A percentile compares a stretch with the other conserved stretches of the same genome.
phyloP scores from a whole-genome alignment of 1,284 basidiomycete species.

The Cryptococcus sp. region DNA sequence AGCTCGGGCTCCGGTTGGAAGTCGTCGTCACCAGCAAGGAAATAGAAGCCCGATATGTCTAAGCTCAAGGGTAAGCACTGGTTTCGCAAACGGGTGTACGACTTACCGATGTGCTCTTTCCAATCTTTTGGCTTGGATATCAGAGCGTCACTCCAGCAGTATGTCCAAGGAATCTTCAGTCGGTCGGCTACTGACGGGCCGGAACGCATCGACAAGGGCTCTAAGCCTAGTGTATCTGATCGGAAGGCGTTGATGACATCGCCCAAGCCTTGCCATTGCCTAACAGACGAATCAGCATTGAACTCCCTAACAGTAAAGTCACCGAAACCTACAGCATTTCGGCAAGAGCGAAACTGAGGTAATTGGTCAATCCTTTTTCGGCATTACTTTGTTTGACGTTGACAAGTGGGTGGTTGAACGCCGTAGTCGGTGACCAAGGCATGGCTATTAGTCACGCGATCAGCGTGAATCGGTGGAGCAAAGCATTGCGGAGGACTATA shows the following conservation, averaged over 20 bases:
- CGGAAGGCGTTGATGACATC: slow-evolving; percentile 66
- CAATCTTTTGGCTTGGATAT: slow-evolving; percentile 68
- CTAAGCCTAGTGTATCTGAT: slow-evolving; percentile 58
- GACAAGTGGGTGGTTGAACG: slow-evolving; percentile 67
- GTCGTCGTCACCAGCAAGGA: slow-evolving; percentile 59
- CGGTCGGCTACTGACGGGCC: slow-evolving; percentile 63
- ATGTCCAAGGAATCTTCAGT: slow-evolving; percentile 67
- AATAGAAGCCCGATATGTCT: slow-evolving; percentile 70
- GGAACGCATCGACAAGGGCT: slow-evolving; percentile 56
- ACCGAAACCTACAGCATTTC: slow-evolving; percentile 54
- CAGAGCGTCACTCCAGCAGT: slow-evolving; percentile 66
- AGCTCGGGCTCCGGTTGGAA: slow-evolving; percentile 60
- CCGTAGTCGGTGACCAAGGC: slow-evolving; percentile 67
- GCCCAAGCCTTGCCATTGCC: slow-evolving; percentile 56
- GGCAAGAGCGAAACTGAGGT: slow-evolving; percentile 61
- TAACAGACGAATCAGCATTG: not conserved
- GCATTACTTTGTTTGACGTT: slow-evolving; percentile 61
- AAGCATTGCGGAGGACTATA: too few species aligned
- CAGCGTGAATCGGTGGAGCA: not conserved
- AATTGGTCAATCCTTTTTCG: slow-evolving; percentile 60
- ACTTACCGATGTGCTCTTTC: slow-evolving; percentile 63
- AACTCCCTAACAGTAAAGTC: too few species aligned
- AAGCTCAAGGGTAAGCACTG: slow-evolving; percentile 1
- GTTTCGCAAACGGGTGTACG: not conserved
- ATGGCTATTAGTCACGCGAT: slow-evolving; percentile 56